These are phyloP conservation scores for Pestalotiopsis sp. DNA, from an alignment of 2,329 filamentous ascomycete species.

Conservation along the genomic window DNA sequence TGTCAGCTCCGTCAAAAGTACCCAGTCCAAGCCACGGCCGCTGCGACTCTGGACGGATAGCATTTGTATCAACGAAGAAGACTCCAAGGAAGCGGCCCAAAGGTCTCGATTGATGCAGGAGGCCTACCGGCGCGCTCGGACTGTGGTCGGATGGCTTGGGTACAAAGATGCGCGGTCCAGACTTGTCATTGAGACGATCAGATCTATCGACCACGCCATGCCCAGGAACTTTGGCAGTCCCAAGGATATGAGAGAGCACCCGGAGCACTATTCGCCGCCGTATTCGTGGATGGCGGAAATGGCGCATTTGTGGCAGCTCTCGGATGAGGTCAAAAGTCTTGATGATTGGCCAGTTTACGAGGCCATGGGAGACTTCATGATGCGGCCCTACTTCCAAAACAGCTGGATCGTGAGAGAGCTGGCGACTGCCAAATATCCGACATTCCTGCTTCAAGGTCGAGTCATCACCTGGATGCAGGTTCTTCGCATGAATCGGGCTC, in stretches of 20 bases:
- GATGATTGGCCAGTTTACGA: slow-evolving; percentile 18
- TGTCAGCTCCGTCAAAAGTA: not conserved
- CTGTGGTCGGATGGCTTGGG: slow-evolving; percentile 37
- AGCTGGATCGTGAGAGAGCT: slow-evolving; percentile 41
- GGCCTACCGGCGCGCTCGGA: slow-evolving; percentile 18
- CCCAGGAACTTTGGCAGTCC: slow-evolving; percentile 36
- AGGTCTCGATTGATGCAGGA: not conserved
- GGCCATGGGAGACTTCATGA: slow-evolving; percentile 31
- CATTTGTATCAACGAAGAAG: slow-evolving; percentile 15
- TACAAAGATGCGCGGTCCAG: slow-evolving; percentile 31
- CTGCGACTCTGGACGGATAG: slow-evolving; percentile 1
- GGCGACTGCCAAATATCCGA: slow-evolving; percentile 32
- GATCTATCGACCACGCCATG: slow-evolving; percentile 33
- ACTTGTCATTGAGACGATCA: slow-evolving; percentile 27
- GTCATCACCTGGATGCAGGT: slow-evolving; percentile 39
- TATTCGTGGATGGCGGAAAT: slow-evolving; percentile 34
- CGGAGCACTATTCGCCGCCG: slow-evolving; percentile 36
- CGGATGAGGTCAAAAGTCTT: not conserved
- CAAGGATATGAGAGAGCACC: slow-evolving; percentile 34
- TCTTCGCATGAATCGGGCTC: slow-evolving; percentile 35
- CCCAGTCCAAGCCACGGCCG: not conserved
- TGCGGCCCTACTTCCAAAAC: slow-evolving; percentile 36
- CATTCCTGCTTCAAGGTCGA: slow-evolving; percentile 35
- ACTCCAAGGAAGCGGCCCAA: slow-evolving; percentile 9
- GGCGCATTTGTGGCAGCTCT: slow-evolving; percentile 24